Evolutionary conservation across 805 yeast genomes (phyloP).

Genomic region (Zygotorulaspora danielsina): DNA sequence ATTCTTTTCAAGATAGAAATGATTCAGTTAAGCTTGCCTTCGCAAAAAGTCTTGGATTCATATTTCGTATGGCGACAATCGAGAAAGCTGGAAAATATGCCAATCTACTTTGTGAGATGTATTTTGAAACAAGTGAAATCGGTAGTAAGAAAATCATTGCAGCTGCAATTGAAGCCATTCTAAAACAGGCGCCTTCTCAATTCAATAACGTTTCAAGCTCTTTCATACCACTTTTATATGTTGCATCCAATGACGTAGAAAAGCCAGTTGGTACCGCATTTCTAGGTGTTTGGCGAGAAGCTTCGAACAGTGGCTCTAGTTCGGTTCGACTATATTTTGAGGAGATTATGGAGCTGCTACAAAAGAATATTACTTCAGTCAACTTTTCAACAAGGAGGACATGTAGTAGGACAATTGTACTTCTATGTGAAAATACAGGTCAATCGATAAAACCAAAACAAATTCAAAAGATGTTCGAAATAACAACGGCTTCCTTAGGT

Average conservation of each 20-base stretch:
- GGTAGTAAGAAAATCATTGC: slow-evolving; percentile 51
- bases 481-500: slow-evolving; percentile 54
- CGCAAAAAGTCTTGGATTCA: slow-evolving; percentile 76
- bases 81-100: slow-evolving; percentile 53
- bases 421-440: slow-evolving; percentile 48
- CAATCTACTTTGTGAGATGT: slow-evolving; percentile 45
- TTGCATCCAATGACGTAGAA: slow-evolving; percentile 67
- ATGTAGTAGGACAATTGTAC: slow-evolving; percentile 63
- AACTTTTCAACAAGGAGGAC: slow-evolving; percentile 63
- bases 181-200: slow-evolving; percentile 63
- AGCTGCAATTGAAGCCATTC: slow-evolving; percentile 58
- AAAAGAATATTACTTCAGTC: slow-evolving; percentile 48
- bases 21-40: slow-evolving; percentile 68
- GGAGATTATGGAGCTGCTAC: slow-evolving; percentile 59
- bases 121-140: slow-evolving; percentile 48
- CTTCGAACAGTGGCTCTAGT: slow-evolving; percentile 66
- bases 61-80: slow-evolving; percentile 57
- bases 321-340: slow-evolving; percentile 63
- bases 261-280: slow-evolving; percentile 46
- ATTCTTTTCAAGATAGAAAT: slow-evolving; percentile 66
- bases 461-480: slow-evolving; percentile 42
- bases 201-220: slow-evolving; percentile 58
- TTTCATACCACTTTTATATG: slow-evolving; percentile 71
- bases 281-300: slow-evolving; percentile 70
- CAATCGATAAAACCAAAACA: slow-evolving; percentile 27